A percentile compares a stretch with the other conserved stretches of the same genome.
Evolutionary conservation across 2,329 filamentous ascomycete species (phyloP).

Genomic region (Cladosporium halotolerans): DNA sequence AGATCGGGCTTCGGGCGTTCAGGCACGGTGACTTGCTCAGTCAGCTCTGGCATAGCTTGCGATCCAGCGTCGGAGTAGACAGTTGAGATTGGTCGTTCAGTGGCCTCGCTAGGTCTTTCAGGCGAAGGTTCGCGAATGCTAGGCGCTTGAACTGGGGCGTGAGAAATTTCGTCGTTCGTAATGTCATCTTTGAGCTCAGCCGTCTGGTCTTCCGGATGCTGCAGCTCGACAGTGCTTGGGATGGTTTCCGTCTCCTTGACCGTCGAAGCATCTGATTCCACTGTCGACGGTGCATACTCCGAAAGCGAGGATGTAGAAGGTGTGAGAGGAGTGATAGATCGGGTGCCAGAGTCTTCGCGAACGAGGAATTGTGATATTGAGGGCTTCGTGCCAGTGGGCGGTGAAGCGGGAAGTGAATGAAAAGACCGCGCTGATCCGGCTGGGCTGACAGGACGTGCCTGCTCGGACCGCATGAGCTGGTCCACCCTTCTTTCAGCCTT

Average conservation of each 20-base stretch:
- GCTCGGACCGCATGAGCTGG: slow-evolving; percentile 21
- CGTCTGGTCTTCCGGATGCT: neutral
- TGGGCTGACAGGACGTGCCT: slow-evolving; percentile 18
- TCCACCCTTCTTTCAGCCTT: slow-evolving; percentile 23
- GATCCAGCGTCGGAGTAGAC: neutral
- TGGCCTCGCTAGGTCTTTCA: neutral
- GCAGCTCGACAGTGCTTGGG: slow-evolving; percentile 9
- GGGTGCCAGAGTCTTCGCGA: slow-evolving; percentile 22
- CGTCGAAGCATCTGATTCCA: slow-evolving; percentile 13
- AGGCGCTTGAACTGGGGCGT: neutral
- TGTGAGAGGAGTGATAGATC: slow-evolving; percentile 21
- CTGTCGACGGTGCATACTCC: slow-evolving; percentile 14
- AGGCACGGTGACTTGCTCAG: neutral
- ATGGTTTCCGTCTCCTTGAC: slow-evolving; percentile 11
- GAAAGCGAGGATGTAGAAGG: slow-evolving; percentile 15
- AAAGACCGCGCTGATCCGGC: slow-evolving; percentile 11
- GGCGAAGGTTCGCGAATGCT: slow-evolving; percentile 4
- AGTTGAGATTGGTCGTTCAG: neutral
- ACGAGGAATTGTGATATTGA: slow-evolving; percentile 27
- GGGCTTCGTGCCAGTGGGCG: slow-evolving; percentile 21
- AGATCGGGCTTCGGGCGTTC: slow-evolving; percentile 32
- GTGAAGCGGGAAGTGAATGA: slow-evolving; percentile 7
- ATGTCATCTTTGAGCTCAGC: slow-evolving; percentile 9
- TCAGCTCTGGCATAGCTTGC: neutral
- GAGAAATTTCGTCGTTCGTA: neutral